Conservation (phyloP, 768 basidiomycete genomes). For the Termitomyces sp. region DNA sequence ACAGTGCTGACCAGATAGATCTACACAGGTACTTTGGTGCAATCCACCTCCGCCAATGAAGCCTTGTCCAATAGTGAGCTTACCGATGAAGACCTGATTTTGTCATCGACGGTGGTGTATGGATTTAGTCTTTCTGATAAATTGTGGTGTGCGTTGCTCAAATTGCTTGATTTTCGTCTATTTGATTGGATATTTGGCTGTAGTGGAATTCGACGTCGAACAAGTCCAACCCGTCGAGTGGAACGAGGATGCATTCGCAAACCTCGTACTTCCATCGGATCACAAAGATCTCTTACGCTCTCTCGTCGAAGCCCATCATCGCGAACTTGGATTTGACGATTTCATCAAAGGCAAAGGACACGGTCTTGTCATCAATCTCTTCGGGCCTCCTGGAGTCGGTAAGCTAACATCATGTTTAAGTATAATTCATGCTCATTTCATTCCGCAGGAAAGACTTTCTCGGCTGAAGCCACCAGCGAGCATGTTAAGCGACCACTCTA, state of each 20-base stretch:
- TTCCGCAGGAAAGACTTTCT: slow-evolving; percentile 46
- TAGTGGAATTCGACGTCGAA: slow-evolving; percentile 59
- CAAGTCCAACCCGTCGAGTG: slow-evolving; percentile 48
- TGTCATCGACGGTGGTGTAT: slow-evolving; percentile 52
- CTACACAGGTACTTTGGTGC: slow-evolving; percentile 16
- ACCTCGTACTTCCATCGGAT: slow-evolving; percentile 49
- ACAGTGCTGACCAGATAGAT: not conserved
- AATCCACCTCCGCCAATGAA: slow-evolving; percentile 4
- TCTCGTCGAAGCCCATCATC: slow-evolving; percentile 53
- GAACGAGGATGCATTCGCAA: slow-evolving; percentile 53
- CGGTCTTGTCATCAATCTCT: slow-evolving; percentile 42
- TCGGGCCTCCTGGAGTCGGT: slow-evolving; percentile 57
- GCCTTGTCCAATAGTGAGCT: slow-evolving; percentile 25
- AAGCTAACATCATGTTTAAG: slow-evolving; percentile 10
- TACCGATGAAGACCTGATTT: slow-evolving; percentile 46
- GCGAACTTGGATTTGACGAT: slow-evolving; percentile 48
- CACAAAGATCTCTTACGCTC: slow-evolving; percentile 51
- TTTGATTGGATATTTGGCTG: not conserved
- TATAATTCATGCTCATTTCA: not conserved
- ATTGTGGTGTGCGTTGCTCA: slow-evolving; percentile 44
- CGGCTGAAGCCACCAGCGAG: slow-evolving; percentile 55
- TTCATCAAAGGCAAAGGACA: slow-evolving; percentile 63
- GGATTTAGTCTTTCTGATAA: slow-evolving; percentile 61
- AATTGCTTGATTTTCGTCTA: not conserved
- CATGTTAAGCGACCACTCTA: slow-evolving; percentile 49